A percentile compares a stretch with the other conserved stretches of the same genome.
These are phyloP conservation scores for Chrysanthemum lavandulifolium DNA, from an alignment of 129 eudicot species.

Conservation along the genomic window DNA sequence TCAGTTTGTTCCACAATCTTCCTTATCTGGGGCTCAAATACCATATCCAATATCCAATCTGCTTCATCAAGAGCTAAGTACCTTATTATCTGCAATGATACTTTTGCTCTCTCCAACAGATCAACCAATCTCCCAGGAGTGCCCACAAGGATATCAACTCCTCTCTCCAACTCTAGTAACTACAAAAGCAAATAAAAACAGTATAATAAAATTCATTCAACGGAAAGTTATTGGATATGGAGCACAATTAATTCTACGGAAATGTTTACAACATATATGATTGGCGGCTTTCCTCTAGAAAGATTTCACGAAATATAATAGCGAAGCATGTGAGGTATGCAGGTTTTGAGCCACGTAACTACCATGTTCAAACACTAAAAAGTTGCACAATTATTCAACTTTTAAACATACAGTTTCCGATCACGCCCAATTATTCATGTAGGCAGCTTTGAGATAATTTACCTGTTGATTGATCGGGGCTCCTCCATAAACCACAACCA, in stretches of 20 bases:
- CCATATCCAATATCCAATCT: conserved; percentile 45
- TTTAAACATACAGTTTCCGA: neutral
- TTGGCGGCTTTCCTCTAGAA: neutral
- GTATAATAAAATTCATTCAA: neutral
- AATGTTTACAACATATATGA: neutral
- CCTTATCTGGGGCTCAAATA: conserved; percentile 43
- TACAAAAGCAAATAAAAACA: neutral
- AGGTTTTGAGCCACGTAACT: neutral
- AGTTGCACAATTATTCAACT: neutral
- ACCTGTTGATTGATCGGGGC: conserved; percentile 73
- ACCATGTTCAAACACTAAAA: neutral
- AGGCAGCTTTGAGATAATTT: neutral
- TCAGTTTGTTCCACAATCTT: conserved; percentile 42
- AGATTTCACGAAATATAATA: neutral
- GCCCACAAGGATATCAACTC: conserved; percentile 44
- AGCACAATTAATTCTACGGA: neutral
- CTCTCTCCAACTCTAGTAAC: conserved; percentile 44
- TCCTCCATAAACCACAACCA: conserved; percentile 82
- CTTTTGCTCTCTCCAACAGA: conserved; percentile 39
- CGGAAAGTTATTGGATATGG: too few species aligned
- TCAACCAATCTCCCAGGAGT: conserved; percentile 45
- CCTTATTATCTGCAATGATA: conserved; percentile 39
- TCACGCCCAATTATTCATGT: neutral
- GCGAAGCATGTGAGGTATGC: neutral
- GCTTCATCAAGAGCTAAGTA: conserved; percentile 45